A percentile compares a stretch with the other conserved stretches of the same genome.
Conservation (phyloP, 306 rosid genomes). For the Cicer bijugum region DNA sequence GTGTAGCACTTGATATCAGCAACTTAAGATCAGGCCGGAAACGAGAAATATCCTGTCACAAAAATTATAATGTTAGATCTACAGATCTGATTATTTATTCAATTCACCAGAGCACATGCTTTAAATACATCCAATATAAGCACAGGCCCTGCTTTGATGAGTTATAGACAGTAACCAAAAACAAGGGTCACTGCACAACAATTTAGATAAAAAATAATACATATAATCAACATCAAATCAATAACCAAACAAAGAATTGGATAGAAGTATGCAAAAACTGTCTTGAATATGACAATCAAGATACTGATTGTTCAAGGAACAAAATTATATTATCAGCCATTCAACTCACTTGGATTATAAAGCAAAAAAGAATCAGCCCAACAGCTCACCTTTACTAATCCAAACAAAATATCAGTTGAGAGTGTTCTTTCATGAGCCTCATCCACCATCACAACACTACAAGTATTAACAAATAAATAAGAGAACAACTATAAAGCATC, state of each 20-base stretch:
- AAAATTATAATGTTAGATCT: constrained; percentile 28
- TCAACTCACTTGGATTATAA: constrained; percentile 24
- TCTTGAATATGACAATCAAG: constrained; percentile 26
- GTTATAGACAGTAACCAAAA: constrained; percentile 39
- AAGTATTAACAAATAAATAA: constrained; percentile 40
- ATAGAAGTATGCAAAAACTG: constrained; percentile 13
- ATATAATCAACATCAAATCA: constrained; percentile 36
- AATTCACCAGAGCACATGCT: constrained; percentile 2
- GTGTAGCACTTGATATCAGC: constrained; percentile 94
- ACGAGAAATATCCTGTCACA: constrained; percentile 79
- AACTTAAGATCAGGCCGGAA: constrained; percentile 93
- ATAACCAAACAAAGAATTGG: constrained; percentile 15
- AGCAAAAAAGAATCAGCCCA: background rate
- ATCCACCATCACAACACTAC: constrained; percentile 98
- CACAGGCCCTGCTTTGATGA: constrained; percentile 19
- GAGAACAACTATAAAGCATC: constrained; percentile 35
- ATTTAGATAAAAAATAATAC: constrained; percentile 21
- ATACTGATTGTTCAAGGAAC: constrained; percentile 37
- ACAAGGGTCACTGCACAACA: constrained; percentile 17
- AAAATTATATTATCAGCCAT: constrained; percentile 18
- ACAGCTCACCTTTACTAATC: constrained; percentile 79
- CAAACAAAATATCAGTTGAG: constrained; percentile 95
- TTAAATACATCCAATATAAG: constrained; percentile 17
- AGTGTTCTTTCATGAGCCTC: constrained; percentile 99
- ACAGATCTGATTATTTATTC: constrained; percentile 26